Evolutionary conservation across 2,329 filamentous ascomycete genomes (phyloP), one percentile per base, ranked within the genome.

Genomic region (Beauveria sp.): DNA sequence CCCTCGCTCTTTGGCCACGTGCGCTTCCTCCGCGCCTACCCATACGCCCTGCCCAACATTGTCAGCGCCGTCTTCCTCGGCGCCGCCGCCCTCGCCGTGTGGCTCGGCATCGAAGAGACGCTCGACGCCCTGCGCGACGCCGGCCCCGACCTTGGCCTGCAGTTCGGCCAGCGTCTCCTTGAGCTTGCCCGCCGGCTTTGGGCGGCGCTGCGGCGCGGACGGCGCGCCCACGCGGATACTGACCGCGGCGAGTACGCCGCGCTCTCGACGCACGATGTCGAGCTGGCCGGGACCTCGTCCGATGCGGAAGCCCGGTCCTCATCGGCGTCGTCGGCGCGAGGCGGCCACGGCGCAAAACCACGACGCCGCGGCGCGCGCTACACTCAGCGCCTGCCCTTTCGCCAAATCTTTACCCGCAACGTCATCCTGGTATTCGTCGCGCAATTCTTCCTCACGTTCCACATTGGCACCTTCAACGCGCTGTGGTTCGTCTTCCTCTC

Each of bases 401-500:
- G 77, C 2, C 77, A 75, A 26, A 80, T 86, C 56, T 82, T 86
- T 67, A 86, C 78, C 3, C 78, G 74, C 52, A 84, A 85, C 62
- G 80, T 85, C 20, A 65, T 70, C 55, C 70, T 81, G 55, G 84
- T 81, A 0, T 70, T 93, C 3, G 65, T 87, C n/a, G 81, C 83
- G 9, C 87, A 89, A 65, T 88, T 88, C 66, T 80, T 91, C 63
- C 81, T 91, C 53, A 83, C 86, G 20, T 83, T 91, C 65, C 89
- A 92, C 73, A 80, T 91, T 67, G 88, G 87, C 63, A 87, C 88
- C 31, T 93, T 91, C 77, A 88, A 90, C 69, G 83, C 88, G 2
- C 82, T 93, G 50, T 90, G 87, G 77, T 89, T 90, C 64, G 80
- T 91, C 56, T 92, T 93, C 72, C 80, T 93, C 51, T 90, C 89